Conservation (phyloP, 495 filamentous ascomycete species). For the Penicillium odoratum region DNA sequence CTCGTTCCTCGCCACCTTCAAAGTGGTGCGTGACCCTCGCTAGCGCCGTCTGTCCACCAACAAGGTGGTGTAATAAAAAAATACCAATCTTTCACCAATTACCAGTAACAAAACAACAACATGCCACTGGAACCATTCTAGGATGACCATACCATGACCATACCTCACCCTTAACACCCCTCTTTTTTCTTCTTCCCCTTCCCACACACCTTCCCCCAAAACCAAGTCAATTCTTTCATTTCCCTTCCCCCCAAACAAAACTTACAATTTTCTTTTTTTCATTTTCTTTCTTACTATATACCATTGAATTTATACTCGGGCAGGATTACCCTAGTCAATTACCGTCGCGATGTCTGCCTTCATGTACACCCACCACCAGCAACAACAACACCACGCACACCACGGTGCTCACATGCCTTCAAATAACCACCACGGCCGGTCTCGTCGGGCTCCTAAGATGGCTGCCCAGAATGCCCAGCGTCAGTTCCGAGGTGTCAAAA, state of each 20-base stretch:
- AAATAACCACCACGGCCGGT: slow-evolving; percentile 80
- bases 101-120: neutral
- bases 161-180: slow-evolving; percentile 22
- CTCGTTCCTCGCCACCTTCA: slow-evolving; percentile 29
- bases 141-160: slow-evolving; percentile 9
- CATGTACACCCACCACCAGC: slow-evolving; percentile 64
- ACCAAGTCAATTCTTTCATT: slow-evolving; percentile 21
- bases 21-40: slow-evolving; percentile 37
- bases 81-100: neutral
- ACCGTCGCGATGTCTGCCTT: slow-evolving; percentile 67
- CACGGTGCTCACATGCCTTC: slow-evolving; percentile 50
- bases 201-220: slow-evolving; percentile 22
- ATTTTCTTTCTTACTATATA: slow-evolving; percentile 25
- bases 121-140: no score
- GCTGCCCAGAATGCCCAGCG: slow-evolving; percentile 79
- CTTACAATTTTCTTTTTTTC: slow-evolving; percentile 3
- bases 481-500: slow-evolving; percentile 78
- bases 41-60: slow-evolving; percentile 15
- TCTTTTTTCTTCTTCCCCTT: slow-evolving; percentile 27
- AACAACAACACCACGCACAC: slow-evolving; percentile 58
- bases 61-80: slow-evolving; percentile 6
- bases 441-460: slow-evolving; percentile 82
- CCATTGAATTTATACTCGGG: slow-evolving; percentile 27
- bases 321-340: slow-evolving; percentile 32
- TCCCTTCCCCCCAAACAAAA: slow-evolving; percentile 31